Percentiles rank a stretch among this genome's conserved stretches.
Conservation (phyloP, 371 early-diverging fungal genomes). For the Nematocida sp. region DNA sequence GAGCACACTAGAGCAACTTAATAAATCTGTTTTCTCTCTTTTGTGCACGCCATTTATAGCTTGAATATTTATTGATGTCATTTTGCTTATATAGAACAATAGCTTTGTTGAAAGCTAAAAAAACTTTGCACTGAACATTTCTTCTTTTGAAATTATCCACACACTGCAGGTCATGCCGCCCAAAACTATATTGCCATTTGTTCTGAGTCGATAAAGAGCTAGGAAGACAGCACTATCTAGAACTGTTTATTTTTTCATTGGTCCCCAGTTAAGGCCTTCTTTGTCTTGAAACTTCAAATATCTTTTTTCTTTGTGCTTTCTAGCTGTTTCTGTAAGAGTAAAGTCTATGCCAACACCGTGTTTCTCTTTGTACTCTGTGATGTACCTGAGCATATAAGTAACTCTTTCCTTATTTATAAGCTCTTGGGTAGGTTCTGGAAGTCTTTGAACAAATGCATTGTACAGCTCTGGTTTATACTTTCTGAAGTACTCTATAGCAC, state of each 20-base stretch:
- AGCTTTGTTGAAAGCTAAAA: too few relatives aligned
- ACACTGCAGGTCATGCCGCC: too few relatives aligned
- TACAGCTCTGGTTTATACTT: constrained; percentile 11
- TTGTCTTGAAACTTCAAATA: constrained; percentile 46
- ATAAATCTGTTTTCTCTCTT: too few relatives aligned
- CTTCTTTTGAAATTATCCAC: too few relatives aligned
- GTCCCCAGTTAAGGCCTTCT: constrained; percentile 37
- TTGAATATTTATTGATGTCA: background rate
- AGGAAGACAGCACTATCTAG: too few relatives aligned
- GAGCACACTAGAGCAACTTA: too few relatives aligned
- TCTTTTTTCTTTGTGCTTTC: background rate
- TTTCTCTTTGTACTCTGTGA: background rate
- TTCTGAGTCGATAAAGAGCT: too few relatives aligned
- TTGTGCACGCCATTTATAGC: too few relatives aligned
- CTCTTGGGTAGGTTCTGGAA: background rate
- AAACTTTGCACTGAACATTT: too few relatives aligned
- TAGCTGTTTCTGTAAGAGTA: background rate
- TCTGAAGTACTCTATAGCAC: constrained; percentile 18
- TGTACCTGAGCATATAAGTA: background rate
- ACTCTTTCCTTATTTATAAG: constrained; percentile 1
- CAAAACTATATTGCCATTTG: too few relatives aligned
- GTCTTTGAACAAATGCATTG: background rate
- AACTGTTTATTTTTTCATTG: constrained; percentile 30
- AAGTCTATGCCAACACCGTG: background rate
- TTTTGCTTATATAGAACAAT: too few relatives aligned